A percentile compares a stretch with the other conserved stretches of the same genome.
These are phyloP conservation scores for Candida rishiriensis DNA, from an alignment of 805 yeast genomes.

Conservation along the genomic window DNA sequence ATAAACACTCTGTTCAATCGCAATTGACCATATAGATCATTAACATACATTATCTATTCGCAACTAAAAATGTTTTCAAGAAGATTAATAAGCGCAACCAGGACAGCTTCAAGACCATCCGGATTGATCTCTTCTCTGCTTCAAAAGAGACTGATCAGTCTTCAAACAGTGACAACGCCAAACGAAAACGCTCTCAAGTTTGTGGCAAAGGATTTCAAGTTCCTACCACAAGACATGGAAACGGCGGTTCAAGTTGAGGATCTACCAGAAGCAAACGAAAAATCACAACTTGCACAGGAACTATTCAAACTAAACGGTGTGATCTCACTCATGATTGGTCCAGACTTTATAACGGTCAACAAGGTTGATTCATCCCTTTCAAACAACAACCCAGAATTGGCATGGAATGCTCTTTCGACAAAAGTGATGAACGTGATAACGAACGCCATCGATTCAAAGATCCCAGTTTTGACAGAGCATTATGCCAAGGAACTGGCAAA, in stretches of 20 bases:
- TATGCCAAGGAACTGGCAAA: constrained; percentile 20
- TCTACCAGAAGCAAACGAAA: constrained; percentile 47
- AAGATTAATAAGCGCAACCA: neutral
- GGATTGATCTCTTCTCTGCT: neutral
- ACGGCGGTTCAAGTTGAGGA: constrained; percentile 51
- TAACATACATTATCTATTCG: neutral
- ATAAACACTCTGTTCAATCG: too few species aligned
- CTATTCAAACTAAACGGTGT: constrained; percentile 60
- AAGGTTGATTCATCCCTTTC: constrained; percentile 37
- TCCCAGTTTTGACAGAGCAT: constrained; percentile 21
- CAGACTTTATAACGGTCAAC: constrained; percentile 68
- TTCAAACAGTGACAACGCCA: constrained; percentile 58
- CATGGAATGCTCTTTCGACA: constrained; percentile 27
- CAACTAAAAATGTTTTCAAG: constrained; percentile 1
- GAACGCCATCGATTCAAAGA: constrained; percentile 22
- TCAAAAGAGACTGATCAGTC: constrained; percentile 13
- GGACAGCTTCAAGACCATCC: neutral
- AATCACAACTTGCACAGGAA: constrained; percentile 60
- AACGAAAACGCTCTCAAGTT: constrained; percentile 74
- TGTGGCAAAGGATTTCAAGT: constrained; percentile 42
- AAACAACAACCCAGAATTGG: constrained; percentile 30
- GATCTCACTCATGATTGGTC: constrained; percentile 68
- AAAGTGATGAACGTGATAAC: constrained; percentile 22
- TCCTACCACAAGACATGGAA: constrained; percentile 38
- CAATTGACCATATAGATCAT: neutral